Conservation (phyloP, 306 rosid species). For the Glycine tomentella region DNA sequence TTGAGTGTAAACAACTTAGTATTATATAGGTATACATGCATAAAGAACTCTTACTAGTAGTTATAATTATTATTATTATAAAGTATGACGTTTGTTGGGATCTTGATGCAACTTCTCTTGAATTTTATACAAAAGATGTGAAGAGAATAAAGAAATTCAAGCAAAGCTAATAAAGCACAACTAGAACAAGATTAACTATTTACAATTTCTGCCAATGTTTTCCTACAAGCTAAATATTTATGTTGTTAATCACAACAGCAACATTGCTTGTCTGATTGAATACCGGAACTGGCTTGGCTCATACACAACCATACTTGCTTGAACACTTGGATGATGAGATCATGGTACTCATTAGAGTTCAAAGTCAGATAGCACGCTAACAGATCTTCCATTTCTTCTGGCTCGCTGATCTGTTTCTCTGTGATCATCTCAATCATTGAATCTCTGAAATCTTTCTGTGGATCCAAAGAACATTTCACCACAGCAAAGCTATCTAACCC, state of each 20-base stretch:
- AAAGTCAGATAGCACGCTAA: conserved; percentile 86
- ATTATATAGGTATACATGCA: conserved; percentile 12
- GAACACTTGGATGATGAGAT: conserved; percentile 80
- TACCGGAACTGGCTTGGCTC: conserved; percentile 53
- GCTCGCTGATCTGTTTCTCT: conserved; percentile 69
- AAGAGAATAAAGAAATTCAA: conserved; percentile 21
- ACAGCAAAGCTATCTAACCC: conserved; percentile 80
- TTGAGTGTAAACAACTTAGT: conserved; percentile 30
- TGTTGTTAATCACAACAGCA: conserved; percentile 51
- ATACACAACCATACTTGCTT: conserved; percentile 83
- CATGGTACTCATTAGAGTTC: conserved; percentile 85
- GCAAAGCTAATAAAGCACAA: conserved; percentile 21
- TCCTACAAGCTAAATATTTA: conserved; percentile 34
- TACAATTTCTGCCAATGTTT: conserved; percentile 38
- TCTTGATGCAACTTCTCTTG: conserved; percentile 34
- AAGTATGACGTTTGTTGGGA: background rate
- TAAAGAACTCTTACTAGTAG: background rate
- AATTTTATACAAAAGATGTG: conserved; percentile 21
- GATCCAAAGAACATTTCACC: conserved; percentile 79
- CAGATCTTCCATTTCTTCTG: conserved; percentile 90
- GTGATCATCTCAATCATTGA: conserved; percentile 96
- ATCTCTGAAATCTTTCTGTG: conserved; percentile 85
- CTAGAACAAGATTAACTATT: conserved; percentile 38
- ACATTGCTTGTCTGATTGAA: conserved; percentile 51
- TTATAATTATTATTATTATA: background rate